Evolutionary conservation across 2,329 filamentous ascomycete genomes (phyloP).

Genomic region (Clonostachys solani): DNA sequence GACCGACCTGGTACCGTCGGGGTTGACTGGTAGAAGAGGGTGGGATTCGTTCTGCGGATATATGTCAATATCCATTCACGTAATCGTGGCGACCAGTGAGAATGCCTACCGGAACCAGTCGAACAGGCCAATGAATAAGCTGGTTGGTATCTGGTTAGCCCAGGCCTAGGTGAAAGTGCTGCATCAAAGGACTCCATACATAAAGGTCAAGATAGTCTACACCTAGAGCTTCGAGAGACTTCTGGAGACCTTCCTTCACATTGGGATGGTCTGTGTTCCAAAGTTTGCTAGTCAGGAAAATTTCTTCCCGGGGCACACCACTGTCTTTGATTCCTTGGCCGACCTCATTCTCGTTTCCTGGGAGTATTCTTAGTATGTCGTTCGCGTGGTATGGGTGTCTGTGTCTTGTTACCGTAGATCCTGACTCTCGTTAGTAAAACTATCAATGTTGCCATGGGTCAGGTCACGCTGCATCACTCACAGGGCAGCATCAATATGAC

Average conservation of each 20-base stretch:
- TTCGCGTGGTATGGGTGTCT: too few relatives aligned
- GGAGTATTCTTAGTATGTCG: conserved; percentile 13
- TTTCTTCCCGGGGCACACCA: conserved; percentile 30
- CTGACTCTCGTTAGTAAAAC: background rate
- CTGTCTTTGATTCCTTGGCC: conserved; percentile 31
- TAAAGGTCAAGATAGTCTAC: conserved; percentile 46
- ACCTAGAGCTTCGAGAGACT: conserved; percentile 39
- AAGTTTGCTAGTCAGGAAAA: conserved; percentile 55
- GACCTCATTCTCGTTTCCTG: conserved; percentile 31
- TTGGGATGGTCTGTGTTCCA: conserved; percentile 53
- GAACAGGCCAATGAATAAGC: background rate
- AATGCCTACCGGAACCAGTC: background rate
- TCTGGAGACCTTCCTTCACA: conserved; percentile 40
- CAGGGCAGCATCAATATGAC: conserved; percentile 35
- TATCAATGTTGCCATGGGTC: conserved; percentile 13
- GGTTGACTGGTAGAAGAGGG: conserved; percentile 12
- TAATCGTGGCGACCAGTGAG: background rate
- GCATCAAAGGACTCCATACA: conserved; percentile 1
- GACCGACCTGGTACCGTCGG: conserved; percentile 13
- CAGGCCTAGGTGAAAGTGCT: background rate
- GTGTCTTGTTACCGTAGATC: conserved; percentile 1
- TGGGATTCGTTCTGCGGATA: background rate
- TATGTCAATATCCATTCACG: background rate
- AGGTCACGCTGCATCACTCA: background rate
- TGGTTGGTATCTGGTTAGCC: background rate